Conservation (phyloP, 1,284 basidiomycete species). For the Stereum hirsutum region DNA sequence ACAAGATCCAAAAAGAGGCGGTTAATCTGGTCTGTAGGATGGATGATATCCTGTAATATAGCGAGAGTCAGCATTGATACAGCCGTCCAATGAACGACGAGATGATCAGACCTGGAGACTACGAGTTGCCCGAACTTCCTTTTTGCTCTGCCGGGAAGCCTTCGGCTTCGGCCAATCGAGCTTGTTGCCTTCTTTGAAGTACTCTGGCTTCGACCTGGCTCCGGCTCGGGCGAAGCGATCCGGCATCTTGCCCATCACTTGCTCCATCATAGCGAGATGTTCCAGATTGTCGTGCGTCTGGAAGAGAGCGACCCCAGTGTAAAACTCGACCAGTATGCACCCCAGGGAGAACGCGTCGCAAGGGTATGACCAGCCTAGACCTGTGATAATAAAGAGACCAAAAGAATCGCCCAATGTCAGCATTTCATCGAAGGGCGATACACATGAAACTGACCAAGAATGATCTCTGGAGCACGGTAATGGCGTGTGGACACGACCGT, state of each 20-base stretch:
- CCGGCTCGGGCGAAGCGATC: slow-evolving; percentile 70
- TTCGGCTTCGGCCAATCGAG: slow-evolving; percentile 91
- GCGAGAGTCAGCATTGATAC: not conserved
- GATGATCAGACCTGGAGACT: slow-evolving; percentile 52
- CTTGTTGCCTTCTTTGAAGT: slow-evolving; percentile 78
- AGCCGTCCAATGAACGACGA: not conserved
- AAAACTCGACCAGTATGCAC: slow-evolving; percentile 98
- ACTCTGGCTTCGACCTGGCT: slow-evolving; percentile 79
- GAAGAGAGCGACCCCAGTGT: slow-evolving; percentile 94
- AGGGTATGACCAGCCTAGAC: slow-evolving; percentile 96
- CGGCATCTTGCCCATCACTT: slow-evolving; percentile 97
- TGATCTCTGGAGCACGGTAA: slow-evolving; percentile 99
- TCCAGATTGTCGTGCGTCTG: slow-evolving; percentile 99
- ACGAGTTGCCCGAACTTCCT: slow-evolving; percentile 87
- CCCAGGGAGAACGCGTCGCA: slow-evolving; percentile 99
- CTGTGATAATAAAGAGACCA: slow-evolving; percentile 28
- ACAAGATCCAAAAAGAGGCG: slow-evolving; percentile 84
- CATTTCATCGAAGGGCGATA: slow-evolving; percentile 8
- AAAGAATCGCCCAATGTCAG: slow-evolving; percentile 10
- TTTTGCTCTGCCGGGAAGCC: slow-evolving; percentile 83
- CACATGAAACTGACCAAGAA: slow-evolving; percentile 64
- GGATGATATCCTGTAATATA: slow-evolving; percentile 70
- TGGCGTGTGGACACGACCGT: slow-evolving; percentile 97
- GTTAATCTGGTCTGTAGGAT: slow-evolving; percentile 62
- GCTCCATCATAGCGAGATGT: slow-evolving; percentile 99